Evolutionary conservation across 225 moss, liverwort and hornwort species (phyloP).

Genomic region (Pseudoscleropodium purum): DNA sequence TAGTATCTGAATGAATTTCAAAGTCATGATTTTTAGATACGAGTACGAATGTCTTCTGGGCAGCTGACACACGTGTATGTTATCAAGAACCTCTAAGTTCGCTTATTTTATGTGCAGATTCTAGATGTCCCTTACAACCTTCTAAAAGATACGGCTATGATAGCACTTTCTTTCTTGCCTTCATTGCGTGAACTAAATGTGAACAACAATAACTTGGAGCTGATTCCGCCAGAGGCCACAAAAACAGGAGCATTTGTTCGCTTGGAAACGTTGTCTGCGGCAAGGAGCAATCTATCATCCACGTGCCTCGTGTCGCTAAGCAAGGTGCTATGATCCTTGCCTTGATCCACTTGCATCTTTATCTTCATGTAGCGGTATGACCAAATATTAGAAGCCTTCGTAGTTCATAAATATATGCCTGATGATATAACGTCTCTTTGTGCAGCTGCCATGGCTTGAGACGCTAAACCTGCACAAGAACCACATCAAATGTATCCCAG

Average conservation of each 20-base stretch:
- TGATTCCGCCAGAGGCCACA: slow-evolving; percentile 8
- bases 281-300: slow-evolving; percentile 24
- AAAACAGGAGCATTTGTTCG: slow-evolving; percentile 14
- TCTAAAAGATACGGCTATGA: slow-evolving; percentile 12
- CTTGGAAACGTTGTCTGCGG: slow-evolving; percentile 20
- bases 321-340: background rate
- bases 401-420: background rate
- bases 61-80: background rate
- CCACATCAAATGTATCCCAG: slow-evolving; percentile 16
- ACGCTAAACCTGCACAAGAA: slow-evolving; percentile 19
- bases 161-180: slow-evolving; percentile 18
- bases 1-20: background rate
- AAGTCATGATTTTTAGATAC: background rate
- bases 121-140: slow-evolving; percentile 39
- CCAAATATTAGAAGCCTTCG: background rate
- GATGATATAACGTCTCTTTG: background rate
- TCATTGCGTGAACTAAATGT: slow-evolving; percentile 22
- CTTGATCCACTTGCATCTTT: background rate
- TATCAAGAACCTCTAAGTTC: background rate
- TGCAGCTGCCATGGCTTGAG: slow-evolving; percentile 33
- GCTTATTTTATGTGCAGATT: slow-evolving; percentile 2
- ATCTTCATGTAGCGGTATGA: background rate
- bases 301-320: slow-evolving; percentile 13
- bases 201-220: slow-evolving; percentile 30
- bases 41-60: background rate